Evolutionary conservation across 306 rosid species (phyloP).

Genomic region (Quercus ilex): DNA sequence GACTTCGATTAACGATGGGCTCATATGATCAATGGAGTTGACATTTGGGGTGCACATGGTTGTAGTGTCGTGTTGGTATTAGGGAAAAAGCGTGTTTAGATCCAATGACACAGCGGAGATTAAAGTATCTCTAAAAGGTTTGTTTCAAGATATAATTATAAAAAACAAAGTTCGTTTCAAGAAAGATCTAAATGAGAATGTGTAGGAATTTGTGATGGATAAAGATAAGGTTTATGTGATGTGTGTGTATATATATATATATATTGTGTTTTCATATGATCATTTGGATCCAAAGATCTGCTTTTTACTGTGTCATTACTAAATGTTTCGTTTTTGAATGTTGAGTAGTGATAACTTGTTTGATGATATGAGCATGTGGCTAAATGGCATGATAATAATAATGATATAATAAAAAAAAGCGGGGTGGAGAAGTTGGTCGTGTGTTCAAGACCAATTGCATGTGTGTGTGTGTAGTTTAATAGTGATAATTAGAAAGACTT

Average conservation of each 20-base stretch:
- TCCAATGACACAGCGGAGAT: background rate
- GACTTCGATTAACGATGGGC: too few relatives aligned
- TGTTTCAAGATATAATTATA: too few relatives aligned
- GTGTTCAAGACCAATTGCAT: too few relatives aligned
- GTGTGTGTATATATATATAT: background rate
- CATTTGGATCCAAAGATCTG: background rate
- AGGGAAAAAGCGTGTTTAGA: background rate
- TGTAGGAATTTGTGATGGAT: background rate
- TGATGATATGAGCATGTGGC: background rate
- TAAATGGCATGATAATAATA: too few relatives aligned
- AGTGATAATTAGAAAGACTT: too few relatives aligned
- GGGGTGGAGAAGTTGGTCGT: too few relatives aligned
- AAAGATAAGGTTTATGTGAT: background rate
- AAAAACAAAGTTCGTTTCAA: background rate
- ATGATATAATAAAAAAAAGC: too few relatives aligned
- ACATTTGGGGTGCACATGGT: background rate
- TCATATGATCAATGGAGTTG: background rate
- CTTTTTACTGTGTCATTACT: background rate
- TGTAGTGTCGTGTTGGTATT: background rate
- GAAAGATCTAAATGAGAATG: background rate
- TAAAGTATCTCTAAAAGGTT: background rate
- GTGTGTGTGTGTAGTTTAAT: too few relatives aligned
- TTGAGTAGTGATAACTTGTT: background rate
- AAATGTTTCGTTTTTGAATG: background rate
- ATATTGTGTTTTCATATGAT: background rate